Percentiles rank a stretch among this genome's conserved stretches.
Evolutionary conservation across 1,284 basidiomycete species (phyloP).

Genomic region (Pseudozyma tsukubaensis): DNA sequence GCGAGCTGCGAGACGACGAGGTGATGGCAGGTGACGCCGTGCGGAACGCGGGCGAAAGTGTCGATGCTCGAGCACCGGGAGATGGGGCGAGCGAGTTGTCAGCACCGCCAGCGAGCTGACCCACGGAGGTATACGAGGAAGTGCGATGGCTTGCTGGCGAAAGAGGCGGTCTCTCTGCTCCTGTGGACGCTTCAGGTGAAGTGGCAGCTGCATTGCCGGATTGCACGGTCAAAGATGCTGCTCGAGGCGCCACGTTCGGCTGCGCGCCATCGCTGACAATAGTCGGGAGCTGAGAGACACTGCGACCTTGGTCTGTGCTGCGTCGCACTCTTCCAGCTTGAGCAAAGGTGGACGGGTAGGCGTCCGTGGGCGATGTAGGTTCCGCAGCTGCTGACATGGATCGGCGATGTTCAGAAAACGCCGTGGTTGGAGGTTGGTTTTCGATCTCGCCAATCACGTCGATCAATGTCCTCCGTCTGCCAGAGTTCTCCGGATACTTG

Average conservation of each 20-base stretch:
- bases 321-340: slow-evolving; percentile 15
- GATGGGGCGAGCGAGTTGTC: slow-evolving; percentile 5
- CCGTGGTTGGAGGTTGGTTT: slow-evolving; percentile 14
- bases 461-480: slow-evolving; percentile 32
- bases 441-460: slow-evolving; percentile 50
- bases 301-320: slow-evolving; percentile 32
- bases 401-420: slow-evolving; percentile 24
- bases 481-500: slow-evolving; percentile 14
- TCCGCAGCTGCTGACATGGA: slow-evolving; percentile 28
- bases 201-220: slow-evolving; percentile 1
- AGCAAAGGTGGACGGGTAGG: slow-evolving; percentile 11
- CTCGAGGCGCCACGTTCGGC: slow-evolving; percentile 7
- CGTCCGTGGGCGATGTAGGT: slow-evolving; percentile 20
- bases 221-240: slow-evolving; percentile 24
- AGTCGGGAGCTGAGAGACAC: slow-evolving; percentile 22
- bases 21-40: slow-evolving; percentile 32
- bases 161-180: slow-evolving; percentile 7
- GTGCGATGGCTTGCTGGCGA: slow-evolving; percentile 13
- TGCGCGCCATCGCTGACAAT: slow-evolving; percentile 16
- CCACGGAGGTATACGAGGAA: slow-evolving; percentile 15
- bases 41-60: slow-evolving; percentile 14
- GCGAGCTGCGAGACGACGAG: slow-evolving; percentile 29
- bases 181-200: not conserved
- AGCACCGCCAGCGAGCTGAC: not conserved
- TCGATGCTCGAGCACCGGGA: slow-evolving; percentile 5